Conservation (phyloP, 768 basidiomycete species). For the Mycena latifolia region DNA sequence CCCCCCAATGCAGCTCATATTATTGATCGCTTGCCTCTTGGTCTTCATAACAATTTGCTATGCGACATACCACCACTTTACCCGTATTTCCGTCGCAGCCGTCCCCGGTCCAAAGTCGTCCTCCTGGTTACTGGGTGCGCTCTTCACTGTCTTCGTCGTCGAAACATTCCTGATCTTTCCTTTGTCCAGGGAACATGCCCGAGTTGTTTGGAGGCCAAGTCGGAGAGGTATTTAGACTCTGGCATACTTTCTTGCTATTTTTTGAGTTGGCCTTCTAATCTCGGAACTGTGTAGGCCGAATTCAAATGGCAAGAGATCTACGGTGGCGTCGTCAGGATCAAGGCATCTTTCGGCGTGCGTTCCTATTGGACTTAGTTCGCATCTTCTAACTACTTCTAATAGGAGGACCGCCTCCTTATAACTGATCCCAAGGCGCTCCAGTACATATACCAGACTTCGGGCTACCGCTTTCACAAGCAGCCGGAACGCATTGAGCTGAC, state of each 20-base stretch:
- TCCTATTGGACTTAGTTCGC: not conserved
- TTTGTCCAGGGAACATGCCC: constrained; percentile 41
- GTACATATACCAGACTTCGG: constrained; percentile 57
- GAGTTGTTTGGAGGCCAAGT: constrained; percentile 49
- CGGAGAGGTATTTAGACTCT: constrained; percentile 42
- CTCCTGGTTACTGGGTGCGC: constrained; percentile 54
- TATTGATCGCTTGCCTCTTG: constrained; percentile 23
- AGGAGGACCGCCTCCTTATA: constrained; percentile 60
- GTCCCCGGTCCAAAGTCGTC: constrained; percentile 51
- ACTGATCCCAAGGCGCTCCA: constrained; percentile 64
- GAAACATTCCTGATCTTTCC: not conserved
- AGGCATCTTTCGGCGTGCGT: constrained; percentile 53
- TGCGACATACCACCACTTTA: constrained; percentile 45
- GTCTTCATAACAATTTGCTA: constrained; percentile 37
- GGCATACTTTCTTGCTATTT: constrained; percentile 20
- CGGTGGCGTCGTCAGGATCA: constrained; percentile 55
- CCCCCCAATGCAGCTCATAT: constrained; percentile 32
- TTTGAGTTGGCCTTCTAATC: constrained; percentile 25
- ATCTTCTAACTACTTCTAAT: constrained; percentile 13
- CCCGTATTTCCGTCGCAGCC: constrained; percentile 49
- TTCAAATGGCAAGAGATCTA: constrained; percentile 59
- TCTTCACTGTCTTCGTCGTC: not conserved
- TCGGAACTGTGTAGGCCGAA: constrained; percentile 47
- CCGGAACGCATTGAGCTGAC: constrained; percentile 52
- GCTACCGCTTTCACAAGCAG: constrained; percentile 57